Conservation (phyloP, 495 filamentous ascomycete genomes). For the Podospora pseudoanserina region DNA sequence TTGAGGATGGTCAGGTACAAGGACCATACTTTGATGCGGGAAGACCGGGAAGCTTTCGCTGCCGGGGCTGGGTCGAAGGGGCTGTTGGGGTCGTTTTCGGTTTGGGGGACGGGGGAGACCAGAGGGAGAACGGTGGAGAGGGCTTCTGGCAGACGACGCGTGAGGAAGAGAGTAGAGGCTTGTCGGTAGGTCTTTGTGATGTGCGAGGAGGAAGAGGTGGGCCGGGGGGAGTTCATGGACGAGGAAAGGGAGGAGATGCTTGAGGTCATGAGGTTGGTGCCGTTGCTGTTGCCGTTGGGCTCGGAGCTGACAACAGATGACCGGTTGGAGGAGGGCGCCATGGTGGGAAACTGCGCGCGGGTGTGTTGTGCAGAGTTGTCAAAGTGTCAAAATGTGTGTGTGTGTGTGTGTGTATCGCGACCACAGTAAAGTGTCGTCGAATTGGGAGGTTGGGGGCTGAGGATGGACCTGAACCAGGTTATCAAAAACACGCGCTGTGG, state of each 20-base stretch:
- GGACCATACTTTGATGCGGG: constrained; percentile 93
- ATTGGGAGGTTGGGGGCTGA: not conserved
- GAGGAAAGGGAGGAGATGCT: constrained; percentile 47
- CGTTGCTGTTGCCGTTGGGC: constrained; percentile 1
- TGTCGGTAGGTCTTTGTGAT: constrained; percentile 84
- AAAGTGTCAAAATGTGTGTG: not conserved
- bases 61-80: constrained; percentile 60
- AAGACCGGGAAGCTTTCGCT: constrained; percentile 65
- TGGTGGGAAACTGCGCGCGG: constrained; percentile 17
- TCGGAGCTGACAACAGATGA: constrained; percentile 17
- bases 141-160: constrained; percentile 84
- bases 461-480: not conserved
- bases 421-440: not conserved
- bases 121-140: constrained; percentile 77
- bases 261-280: constrained; percentile 38
- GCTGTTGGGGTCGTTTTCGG: constrained; percentile 33
- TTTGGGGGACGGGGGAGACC: constrained; percentile 48
- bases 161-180: constrained; percentile 86
- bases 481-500: not conserved
- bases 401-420: not conserved
- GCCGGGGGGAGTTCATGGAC: constrained; percentile 49
- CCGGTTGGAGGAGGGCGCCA: constrained; percentile 34
- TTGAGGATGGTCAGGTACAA: constrained; percentile 91
- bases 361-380: not conserved
- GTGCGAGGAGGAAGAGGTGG: constrained; percentile 52